These are phyloP conservation scores for Catunica adiposa DNA, from an alignment of 2,329 filamentous ascomycete genomes.

Conservation along the genomic window DNA sequence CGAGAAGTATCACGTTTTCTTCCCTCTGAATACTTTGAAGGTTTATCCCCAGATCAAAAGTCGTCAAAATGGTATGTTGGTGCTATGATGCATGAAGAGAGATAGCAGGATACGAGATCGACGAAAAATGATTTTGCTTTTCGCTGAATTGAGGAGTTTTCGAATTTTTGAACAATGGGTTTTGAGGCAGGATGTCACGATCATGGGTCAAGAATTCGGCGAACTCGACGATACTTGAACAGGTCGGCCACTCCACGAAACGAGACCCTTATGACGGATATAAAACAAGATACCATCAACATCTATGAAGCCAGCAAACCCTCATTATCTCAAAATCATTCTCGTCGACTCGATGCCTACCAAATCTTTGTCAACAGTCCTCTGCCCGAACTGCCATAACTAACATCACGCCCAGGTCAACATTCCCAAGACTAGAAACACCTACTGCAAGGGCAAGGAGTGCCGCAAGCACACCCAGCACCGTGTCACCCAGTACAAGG, in stretches of 20 bases:
- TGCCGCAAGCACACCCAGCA: conserved; percentile 85
- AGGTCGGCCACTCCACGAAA: no score
- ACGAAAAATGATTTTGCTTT: not conserved
- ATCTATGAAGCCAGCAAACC: not conserved
- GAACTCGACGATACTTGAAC: no score
- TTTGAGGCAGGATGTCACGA: not conserved
- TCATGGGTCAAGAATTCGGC: no score
- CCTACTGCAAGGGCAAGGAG: conserved; percentile 93
- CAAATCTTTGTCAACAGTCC: not conserved
- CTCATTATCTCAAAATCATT: not conserved
- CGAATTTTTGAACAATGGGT: not conserved
- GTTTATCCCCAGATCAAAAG: conserved; percentile 25
- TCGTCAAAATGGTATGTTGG: conserved; percentile 33
- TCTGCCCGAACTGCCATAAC: conserved; percentile 19
- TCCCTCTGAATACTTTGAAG: conserved; percentile 26
- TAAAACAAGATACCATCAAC: not conserved
- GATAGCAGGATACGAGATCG: not conserved
- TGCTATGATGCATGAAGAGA: conserved; percentile 14
- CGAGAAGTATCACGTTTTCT: conserved; percentile 20
- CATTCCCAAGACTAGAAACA: conserved; percentile 94
- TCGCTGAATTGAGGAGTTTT: not conserved
- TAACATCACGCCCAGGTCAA: conserved; percentile 51
- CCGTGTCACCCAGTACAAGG: conserved; percentile 95
- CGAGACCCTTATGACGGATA: no score
- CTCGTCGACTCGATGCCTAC: not conserved